Evolutionary conservation across 2,329 filamentous ascomycete genomes (phyloP), one percentile per base, ranked within the genome.

Genomic region (Xylaria sp.): DNA sequence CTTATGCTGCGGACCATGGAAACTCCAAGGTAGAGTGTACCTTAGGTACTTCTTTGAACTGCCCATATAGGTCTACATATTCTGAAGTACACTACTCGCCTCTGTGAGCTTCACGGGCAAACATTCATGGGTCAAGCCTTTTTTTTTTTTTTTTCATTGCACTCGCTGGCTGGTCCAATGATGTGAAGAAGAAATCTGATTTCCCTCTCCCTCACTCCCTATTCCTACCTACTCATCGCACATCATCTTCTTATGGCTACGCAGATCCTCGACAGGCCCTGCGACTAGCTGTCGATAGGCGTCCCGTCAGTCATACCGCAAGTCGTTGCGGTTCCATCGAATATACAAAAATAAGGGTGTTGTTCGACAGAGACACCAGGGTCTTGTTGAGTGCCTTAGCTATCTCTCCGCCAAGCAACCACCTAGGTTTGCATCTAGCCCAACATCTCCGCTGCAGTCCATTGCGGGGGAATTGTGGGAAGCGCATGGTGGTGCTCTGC

Each of bases 311-410:
- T 40, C 45, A 58, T 58, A 51, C 38, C 55, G 55, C 55, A 58
- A 58, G 37, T 4, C 55, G 55, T 58, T 58, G 46, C 45, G 46
- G 46, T 58, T 58, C 51, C 55, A 50, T 35, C 46, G 35, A 58
- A 58, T 58, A 46, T 58, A 51, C 55, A 58, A 51, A 57, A 50
- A 58, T 51, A 58, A 58, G 46, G 54, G 54, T 55, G 19, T 55
- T 55, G 40, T 55, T 55, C 52, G 42, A 55, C 40, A 55, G 52
- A 46, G 28, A 55, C 52, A 55, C 40, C 40, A 55, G 52, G 52
- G 52, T 55, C 21, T 55, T 46, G 42, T 55, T 55, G 52, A 55
- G 52, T 55, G 0, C 52, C 37, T 42, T 40, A 43, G 25, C 35
- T 57, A 45, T 54, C 38, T 54, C 51, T 54, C 51, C 51, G 51